Percentiles rank a stretch among this genome's conserved stretches.
Conservation (phyloP, 2,329 filamentous ascomycete genomes). For the Lasiodiplodia citricola region DNA sequence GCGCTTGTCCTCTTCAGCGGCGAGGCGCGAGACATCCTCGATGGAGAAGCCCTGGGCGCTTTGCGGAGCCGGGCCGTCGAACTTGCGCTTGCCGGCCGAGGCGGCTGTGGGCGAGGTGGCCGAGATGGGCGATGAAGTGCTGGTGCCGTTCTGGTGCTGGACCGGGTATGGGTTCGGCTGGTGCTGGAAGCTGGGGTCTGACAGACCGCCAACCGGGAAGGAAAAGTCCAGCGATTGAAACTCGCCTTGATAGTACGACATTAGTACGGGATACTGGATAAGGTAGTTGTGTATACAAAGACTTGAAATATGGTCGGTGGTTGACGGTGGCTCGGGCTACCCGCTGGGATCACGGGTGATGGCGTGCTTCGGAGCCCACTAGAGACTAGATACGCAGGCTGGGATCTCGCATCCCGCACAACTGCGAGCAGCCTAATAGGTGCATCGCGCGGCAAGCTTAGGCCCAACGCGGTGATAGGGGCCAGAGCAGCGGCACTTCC, state of each 20-base stretch:
- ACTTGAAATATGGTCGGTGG: conserved; percentile 25
- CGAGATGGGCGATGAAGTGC: conserved; percentile 38
- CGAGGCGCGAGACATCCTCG: conserved; percentile 53
- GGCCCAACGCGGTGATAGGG: conserved; percentile 15
- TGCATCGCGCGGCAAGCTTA: conserved; percentile 26
- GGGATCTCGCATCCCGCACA: conserved; percentile 26
- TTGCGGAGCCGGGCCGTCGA: conserved; percentile 38
- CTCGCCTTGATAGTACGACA: conserved; percentile 42
- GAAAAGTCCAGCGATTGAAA: conserved; percentile 55
- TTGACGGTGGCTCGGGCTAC: conserved; percentile 15
- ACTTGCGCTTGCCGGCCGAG: conserved; percentile 54
- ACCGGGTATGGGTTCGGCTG: conserved; percentile 34
- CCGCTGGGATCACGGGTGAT: conserved; percentile 35
- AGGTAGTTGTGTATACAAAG: conserved; percentile 18
- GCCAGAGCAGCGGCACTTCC: conserved; percentile 19
- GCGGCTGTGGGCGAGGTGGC: conserved; percentile 33
- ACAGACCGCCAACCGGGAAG: conserved; percentile 42
- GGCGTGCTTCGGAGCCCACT: conserved; percentile 41
- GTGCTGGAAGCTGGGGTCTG: conserved; percentile 37
- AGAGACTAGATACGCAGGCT: conserved; percentile 20
- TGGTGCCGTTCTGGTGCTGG: conserved; percentile 34
- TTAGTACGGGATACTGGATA: conserved; percentile 22
- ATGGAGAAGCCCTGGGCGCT: conserved; percentile 41
- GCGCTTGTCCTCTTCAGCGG: conserved; percentile 60
- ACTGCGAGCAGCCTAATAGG: conserved; percentile 23